Evolutionary conservation across 106 monocot genomes (phyloP).

Genomic region (Dioscorea zingiberensis): DNA sequence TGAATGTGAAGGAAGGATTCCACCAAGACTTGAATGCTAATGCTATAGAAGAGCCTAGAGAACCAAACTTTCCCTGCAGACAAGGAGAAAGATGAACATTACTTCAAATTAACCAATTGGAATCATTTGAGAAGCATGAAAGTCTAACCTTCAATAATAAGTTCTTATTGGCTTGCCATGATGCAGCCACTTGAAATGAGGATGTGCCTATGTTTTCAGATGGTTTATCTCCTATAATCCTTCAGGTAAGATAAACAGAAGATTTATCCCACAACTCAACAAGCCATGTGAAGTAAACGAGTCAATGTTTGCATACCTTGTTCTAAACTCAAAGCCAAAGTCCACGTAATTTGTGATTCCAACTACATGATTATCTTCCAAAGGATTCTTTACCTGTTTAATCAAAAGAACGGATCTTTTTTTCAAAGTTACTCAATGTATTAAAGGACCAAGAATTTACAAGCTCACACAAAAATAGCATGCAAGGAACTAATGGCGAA

Average conservation of each 20-base stretch:
- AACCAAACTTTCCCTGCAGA: conserved; percentile 77
- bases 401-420: neutral
- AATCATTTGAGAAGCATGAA: neutral
- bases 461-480: neutral
- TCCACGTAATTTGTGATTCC: conserved; percentile 97
- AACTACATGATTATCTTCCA: conserved; percentile 72
- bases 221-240: conserved; percentile 53
- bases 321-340: conserved; percentile 80
- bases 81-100: conserved; percentile 3
- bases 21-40: conserved; percentile 98
- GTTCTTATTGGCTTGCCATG: conserved; percentile 99
- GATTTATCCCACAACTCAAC: too few relatives aligned
- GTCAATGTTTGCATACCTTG: conserved; percentile 38
- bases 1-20: conserved; percentile 96
- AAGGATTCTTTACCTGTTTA: conserved; percentile 70
- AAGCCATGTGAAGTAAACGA: too few relatives aligned
- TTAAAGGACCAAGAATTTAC: neutral
- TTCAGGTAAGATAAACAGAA: conserved; percentile 12
- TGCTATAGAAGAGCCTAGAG: conserved; percentile 56
- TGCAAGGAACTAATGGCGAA: neutral
- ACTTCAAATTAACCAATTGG: neutral
- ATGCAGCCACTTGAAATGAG: conserved; percentile 85
- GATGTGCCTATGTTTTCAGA: conserved; percentile 34
- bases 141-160: conserved; percentile 73
- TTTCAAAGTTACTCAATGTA: neutral